Base-by-base conservation (phyloP, 768 basidiomycete species). In the Leccinum aurantiacum region DNA sequence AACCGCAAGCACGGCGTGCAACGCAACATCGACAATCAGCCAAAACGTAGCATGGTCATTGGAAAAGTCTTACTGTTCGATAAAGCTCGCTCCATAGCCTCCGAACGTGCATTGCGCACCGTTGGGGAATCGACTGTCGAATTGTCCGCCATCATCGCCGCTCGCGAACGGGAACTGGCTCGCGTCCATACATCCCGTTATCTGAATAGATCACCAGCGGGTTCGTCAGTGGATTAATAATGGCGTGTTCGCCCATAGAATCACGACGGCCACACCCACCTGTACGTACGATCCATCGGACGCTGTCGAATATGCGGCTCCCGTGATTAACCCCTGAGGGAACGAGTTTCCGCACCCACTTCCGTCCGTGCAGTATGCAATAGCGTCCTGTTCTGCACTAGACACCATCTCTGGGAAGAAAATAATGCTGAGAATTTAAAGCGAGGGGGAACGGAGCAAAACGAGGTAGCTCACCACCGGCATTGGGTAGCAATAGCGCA, bases 31-130 rank as follows among this genome's bases (percentile, higher is more conserved):
- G 48, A 31, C 2, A 8, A 54, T 60, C 47, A 63, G 15, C 10
- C 24, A 33, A 35, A 38, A 29, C 37, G n/a, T 29, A 14, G 37
- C 27, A 25, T 4, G 13, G 14, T 31, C 8, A 48, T 14, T 1
- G 44, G 63, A 1, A 48, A 27, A 0, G 14, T 44, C 80, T 64
- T 59, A 82, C 82, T 76, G 74, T 65, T 82, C 75, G 41, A 83
- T 81, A 60, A 83, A 83, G 58, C 82, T 83, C 41, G 80, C 79
- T 6, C 77, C 80, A 48, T 76, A 78, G 5, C 82, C 82, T 46
- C 82, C 82, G 59, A 78, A 83, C 3, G 75, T 74, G 68, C 82
- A 83, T 53, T 80, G 79, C 22, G 82, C 82, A n/a, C 82, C 82
- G 53, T 83, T 77, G 2, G 81, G 82, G 64, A 76, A 83, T 24